Percentiles rank a stretch among this genome's conserved stretches.
Conservation (phyloP, 1,139 yeast genomes). For the Yamadazyma atlantica region DNA sequence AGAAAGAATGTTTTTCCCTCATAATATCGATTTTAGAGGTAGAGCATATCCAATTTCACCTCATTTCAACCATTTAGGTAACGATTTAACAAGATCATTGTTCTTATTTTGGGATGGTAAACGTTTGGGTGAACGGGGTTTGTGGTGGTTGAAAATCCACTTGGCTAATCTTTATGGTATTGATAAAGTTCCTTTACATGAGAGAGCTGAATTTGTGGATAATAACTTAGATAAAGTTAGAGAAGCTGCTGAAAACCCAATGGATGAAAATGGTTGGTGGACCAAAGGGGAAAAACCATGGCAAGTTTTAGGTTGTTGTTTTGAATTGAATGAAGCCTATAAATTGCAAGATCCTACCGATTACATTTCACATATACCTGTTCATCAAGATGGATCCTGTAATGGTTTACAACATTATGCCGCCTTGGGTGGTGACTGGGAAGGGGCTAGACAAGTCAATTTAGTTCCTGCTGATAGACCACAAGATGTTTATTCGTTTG, state of each 20-base stretch:
- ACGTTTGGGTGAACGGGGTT: constrained; percentile 70
- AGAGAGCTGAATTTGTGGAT: constrained; percentile 72
- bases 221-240: constrained; percentile 60
- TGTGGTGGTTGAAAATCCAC: constrained; percentile 88
- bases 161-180: constrained; percentile 85
- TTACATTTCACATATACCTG: constrained; percentile 78
- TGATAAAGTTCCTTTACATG: constrained; percentile 78
- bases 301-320: constrained; percentile 88
- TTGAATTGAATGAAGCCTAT: constrained; percentile 74
- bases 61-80: constrained; percentile 77
- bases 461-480: constrained; percentile 81
- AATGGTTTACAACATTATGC: constrained; percentile 98
- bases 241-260: constrained; percentile 73
- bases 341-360: constrained; percentile 71
- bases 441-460: constrained; percentile 93
- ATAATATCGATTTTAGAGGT: constrained; percentile 91
- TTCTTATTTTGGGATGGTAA: constrained; percentile 88
- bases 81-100: constrained; percentile 85
- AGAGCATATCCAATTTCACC: constrained; percentile 95
- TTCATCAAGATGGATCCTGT: constrained; percentile 97
- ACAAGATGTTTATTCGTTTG: constrained; percentile 86
- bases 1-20: constrained; percentile 91
- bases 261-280: constrained; percentile 73
- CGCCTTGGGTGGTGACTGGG: constrained; percentile 93
- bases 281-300: constrained; percentile 86